Evolutionary conservation across 352 stramenopile species (phyloP).

Genomic region (Globisporangium nagaii): DNA sequence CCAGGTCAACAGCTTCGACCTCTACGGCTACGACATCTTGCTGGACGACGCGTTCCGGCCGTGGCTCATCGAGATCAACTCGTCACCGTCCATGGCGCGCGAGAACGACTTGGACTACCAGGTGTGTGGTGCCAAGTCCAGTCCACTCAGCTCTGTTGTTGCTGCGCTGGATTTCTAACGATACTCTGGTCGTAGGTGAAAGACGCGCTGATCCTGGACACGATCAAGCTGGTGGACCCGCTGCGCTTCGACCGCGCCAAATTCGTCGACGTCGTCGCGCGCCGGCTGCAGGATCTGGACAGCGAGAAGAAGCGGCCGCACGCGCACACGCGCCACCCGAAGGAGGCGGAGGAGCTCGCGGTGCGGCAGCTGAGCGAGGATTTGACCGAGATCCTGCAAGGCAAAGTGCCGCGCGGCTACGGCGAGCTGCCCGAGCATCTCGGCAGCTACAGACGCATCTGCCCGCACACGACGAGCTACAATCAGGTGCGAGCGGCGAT

Average conservation of each 20-base stretch:
- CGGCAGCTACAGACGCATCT: conserved; percentile 60
- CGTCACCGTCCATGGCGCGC: conserved; percentile 88
- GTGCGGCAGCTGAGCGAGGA: conserved; percentile 58
- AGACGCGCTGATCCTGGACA: conserved; percentile 85
- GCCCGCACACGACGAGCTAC: conserved; percentile 60
- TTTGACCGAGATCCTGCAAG: conserved; percentile 58
- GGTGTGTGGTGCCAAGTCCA: conserved; percentile 1
- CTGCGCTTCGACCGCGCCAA: conserved; percentile 72
- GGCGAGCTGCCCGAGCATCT: conserved; percentile 57
- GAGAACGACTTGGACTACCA: conserved; percentile 84
- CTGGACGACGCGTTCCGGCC: conserved; percentile 86
- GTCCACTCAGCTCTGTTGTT: too few relatives aligned
- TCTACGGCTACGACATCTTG: conserved; percentile 95
- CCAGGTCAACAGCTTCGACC: conserved; percentile 91
- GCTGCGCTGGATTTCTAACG: too few relatives aligned
- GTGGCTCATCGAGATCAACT: conserved; percentile 96
- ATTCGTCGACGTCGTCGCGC: conserved; percentile 59
- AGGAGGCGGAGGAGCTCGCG: conserved; percentile 43
- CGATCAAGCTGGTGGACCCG: conserved; percentile 79
- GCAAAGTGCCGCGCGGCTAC: conserved; percentile 43
- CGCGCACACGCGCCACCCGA: conserved; percentile 44
- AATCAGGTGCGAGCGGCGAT: conserved; percentile 54
- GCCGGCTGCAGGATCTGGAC: conserved; percentile 53
- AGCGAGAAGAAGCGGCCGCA: conserved; percentile 53
- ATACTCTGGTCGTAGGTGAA: too few relatives aligned